A percentile compares a stretch with the other conserved stretches of the same genome.
Evolutionary conservation across 306 rosid genomes (phyloP).

Genomic region (Lablab purpureus): DNA sequence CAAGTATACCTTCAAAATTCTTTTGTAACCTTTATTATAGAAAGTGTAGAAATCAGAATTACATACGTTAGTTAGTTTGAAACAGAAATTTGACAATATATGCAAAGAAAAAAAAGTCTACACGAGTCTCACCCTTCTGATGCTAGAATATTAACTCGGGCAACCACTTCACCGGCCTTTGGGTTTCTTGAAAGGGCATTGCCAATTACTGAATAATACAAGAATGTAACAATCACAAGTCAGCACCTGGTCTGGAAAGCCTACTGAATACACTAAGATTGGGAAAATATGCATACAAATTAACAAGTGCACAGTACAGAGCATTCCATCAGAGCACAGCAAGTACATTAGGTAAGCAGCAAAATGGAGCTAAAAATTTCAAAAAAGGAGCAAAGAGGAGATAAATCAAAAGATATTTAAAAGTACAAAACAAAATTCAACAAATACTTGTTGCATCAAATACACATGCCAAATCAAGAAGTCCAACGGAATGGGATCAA

Average conservation of each 20-base stretch:
- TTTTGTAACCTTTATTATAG: slow-evolving; percentile 67
- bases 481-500: not conserved
- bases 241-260: slow-evolving; percentile 15
- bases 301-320: not conserved
- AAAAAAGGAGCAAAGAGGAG: slow-evolving; percentile 1
- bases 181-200: slow-evolving; percentile 94
- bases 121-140: slow-evolving; percentile 80
- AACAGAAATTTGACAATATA: not conserved
- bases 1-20: slow-evolving; percentile 90
- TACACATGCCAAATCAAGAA: slow-evolving; percentile 32
- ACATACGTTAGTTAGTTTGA: not conserved
- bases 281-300: not conserved
- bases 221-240: slow-evolving; percentile 43
- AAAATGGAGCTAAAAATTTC: slow-evolving; percentile 25
- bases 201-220: slow-evolving; percentile 74
- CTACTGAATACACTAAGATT: slow-evolving; percentile 2
- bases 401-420: slow-evolving; percentile 9
- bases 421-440: not conserved
- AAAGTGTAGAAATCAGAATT: slow-evolving; percentile 46
- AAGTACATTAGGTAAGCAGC: not conserved
- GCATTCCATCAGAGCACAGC: slow-evolving; percentile 15
- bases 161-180: slow-evolving; percentile 84
- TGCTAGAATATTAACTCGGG: slow-evolving; percentile 85
- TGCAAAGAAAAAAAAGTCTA: slow-evolving; percentile 27
- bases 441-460: not conserved